phyloP scores from a whole-genome alignment of 1,284 basidiomycete species.

The Phaffia rhodozyma region DNA sequence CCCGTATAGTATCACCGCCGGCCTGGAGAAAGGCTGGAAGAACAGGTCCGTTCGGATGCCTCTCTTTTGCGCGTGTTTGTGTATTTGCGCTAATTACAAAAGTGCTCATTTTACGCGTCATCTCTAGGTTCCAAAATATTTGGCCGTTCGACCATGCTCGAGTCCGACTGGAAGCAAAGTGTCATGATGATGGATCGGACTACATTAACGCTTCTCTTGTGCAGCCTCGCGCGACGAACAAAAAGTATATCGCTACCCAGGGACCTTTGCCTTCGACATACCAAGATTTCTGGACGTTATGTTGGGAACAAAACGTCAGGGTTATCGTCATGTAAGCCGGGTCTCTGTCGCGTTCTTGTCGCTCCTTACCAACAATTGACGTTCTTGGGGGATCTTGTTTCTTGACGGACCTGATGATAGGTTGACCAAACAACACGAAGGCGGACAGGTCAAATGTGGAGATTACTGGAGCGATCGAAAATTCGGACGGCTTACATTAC shows the following conservation, averaged over 20 bases:
- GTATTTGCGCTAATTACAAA: neutral
- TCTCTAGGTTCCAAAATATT: conserved; percentile 57
- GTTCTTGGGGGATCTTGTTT: conserved; percentile 31
- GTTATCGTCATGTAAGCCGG: conserved; percentile 54
- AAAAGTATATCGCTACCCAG: conserved; percentile 89
- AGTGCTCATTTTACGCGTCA: neutral
- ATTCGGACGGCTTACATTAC: conserved; percentile 59
- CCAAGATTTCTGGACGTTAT: conserved; percentile 77
- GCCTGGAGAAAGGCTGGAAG: conserved; percentile 86
- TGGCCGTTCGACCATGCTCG: conserved; percentile 94
- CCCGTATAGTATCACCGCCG: conserved; percentile 88
- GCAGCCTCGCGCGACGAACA: conserved; percentile 64
- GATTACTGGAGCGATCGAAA: conserved; percentile 68
- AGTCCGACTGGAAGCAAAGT: conserved; percentile 50
- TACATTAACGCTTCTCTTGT: conserved; percentile 90
- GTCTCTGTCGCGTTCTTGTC: neutral
- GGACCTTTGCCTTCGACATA: conserved; percentile 85
- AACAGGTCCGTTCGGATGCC: conserved; percentile 51
- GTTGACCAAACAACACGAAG: conserved; percentile 87
- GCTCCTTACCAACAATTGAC: conserved; percentile 4
- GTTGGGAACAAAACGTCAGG: conserved; percentile 44
- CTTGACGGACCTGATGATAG: conserved; percentile 34
- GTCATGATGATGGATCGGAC: conserved; percentile 51
- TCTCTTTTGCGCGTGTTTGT: too few species aligned
- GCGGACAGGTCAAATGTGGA: conserved; percentile 77